Evolutionary conservation across 306 rosid species (phyloP), one percentile per base, ranked within the genome.

Genomic region (Inga laurina): DNA sequence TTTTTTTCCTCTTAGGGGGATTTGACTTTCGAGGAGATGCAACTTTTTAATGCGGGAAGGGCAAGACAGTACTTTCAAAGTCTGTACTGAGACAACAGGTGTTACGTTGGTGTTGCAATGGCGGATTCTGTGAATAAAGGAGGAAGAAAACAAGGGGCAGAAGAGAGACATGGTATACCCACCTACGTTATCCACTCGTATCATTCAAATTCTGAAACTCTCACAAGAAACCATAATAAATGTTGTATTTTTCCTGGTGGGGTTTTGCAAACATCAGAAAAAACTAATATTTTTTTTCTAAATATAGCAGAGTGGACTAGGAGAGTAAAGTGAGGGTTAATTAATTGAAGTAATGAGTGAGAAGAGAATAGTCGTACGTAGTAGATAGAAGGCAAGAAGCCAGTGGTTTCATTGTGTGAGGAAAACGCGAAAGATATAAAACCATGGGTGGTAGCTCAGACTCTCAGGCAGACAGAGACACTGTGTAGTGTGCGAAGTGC

Each of bases 381-480:
- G 43, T 7, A 15, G 19, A 49, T 0, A 24, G 34, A 7, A 9
- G 9, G 16, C 49, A 34, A 41, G 83, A 77, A 72, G 87, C 82
- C 82, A 77, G 77, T 71, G 89, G 88, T 86, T 86, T 92, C 15
- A 2, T 8, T 22, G 32, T 22, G 34, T 16, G 77, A 18, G 41
- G 81, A 80, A 82, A 81, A 84, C 77, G 44, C 22, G 75, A 79
- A 39, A 18, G n/a, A 52, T 6, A 72, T 11, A 74, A 90, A 89
- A 92, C 97, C 87, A 83, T 88, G 94, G 94, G 97, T 71, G 32
- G 71, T 11, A 51, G 59, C 4, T 76, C 43, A 34, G 67, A 27
- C 30, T 22, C 34, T 61, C 15, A 61, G 66, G 12, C 3, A 4
- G 75, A 19, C 24, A 3, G 24, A 18, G 24, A 18, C 22, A 68